phyloP scores from a whole-genome alignment of 768 basidiomycete genomes.

The Agrocybe chaxingu region DNA sequence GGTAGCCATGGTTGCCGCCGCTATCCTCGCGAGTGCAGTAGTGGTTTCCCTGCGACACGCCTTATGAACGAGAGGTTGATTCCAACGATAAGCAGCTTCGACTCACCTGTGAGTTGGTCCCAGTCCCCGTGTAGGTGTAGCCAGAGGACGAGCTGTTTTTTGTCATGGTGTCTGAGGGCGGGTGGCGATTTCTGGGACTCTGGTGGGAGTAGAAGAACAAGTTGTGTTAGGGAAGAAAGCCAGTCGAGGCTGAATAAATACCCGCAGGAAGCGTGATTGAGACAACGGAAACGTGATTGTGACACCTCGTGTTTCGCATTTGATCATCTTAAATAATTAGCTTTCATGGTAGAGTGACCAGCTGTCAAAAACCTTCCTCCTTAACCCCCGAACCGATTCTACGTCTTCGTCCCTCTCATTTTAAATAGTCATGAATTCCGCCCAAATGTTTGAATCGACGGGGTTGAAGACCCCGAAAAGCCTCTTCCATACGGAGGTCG shows the following conservation, averaged over 20 bases:
- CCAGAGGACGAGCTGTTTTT: slow-evolving; percentile 20
- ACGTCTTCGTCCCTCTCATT: too few relatives aligned
- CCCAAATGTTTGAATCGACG: background rate
- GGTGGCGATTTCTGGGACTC: slow-evolving; percentile 1
- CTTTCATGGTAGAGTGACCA: too few relatives aligned
- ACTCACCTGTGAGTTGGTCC: slow-evolving; percentile 39
- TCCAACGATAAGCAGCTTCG: background rate
- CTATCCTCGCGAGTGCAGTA: slow-evolving; percentile 53
- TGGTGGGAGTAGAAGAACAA: slow-evolving; percentile 6
- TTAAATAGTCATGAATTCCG: too few relatives aligned
- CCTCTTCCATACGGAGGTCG: slow-evolving; percentile 9
- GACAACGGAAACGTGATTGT: too few relatives aligned
- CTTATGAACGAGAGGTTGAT: background rate
- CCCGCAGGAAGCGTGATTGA: too few relatives aligned
- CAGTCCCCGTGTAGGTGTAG: slow-evolving; percentile 42
- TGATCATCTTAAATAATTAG: too few relatives aligned
- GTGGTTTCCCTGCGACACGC: slow-evolving; percentile 49
- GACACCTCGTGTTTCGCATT: too few relatives aligned
- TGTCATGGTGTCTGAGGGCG: slow-evolving; percentile 8
- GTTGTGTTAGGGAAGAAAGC: background rate
- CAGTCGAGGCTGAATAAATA: too few relatives aligned
- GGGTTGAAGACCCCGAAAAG: background rate
- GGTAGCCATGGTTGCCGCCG: slow-evolving; percentile 43
- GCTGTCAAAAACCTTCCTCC: too few relatives aligned
- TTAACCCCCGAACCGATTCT: too few relatives aligned